Evolutionary conservation across 768 basidiomycete species (phyloP).

Genomic region (Mycena polygramma): DNA sequence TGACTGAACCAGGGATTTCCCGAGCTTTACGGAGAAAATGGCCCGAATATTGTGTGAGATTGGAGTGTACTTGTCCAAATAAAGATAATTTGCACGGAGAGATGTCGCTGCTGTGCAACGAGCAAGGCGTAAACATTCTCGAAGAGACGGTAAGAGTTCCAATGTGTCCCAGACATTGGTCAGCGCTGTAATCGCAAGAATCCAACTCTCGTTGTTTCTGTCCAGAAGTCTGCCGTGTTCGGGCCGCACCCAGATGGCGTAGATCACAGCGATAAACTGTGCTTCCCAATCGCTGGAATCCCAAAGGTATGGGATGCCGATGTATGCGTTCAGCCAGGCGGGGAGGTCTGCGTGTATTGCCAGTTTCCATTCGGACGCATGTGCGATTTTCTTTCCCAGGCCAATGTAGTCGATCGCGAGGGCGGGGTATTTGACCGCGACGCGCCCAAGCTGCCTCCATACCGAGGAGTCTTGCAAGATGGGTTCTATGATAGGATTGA

Average conservation of each 20-base stretch:
- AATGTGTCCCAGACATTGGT: neutral
- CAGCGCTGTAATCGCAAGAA: neutral
- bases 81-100: neutral
- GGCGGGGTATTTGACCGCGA: neutral
- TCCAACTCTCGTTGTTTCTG: slow-evolving; percentile 4
- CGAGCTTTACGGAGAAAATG: neutral
- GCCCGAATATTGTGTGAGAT: neutral
- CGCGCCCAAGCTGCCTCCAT: neutral
- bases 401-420: neutral
- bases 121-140: neutral
- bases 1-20: neutral
- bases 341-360: neutral
- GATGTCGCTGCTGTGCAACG: neutral
- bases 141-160: no score
- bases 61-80: no score
- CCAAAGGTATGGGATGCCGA: neutral
- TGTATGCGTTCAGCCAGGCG: neutral
- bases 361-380: neutral
- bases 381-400: neutral
- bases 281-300: neutral
- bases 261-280: neutral
- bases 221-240: neutral
- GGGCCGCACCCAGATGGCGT: neutral
- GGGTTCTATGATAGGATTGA: neutral
- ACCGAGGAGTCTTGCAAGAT: neutral